Evolutionary conservation across 176 grass and related monocot species (phyloP), one percentile per base, ranked within the genome.

Genomic region (Bothriochloa decipiens): DNA sequence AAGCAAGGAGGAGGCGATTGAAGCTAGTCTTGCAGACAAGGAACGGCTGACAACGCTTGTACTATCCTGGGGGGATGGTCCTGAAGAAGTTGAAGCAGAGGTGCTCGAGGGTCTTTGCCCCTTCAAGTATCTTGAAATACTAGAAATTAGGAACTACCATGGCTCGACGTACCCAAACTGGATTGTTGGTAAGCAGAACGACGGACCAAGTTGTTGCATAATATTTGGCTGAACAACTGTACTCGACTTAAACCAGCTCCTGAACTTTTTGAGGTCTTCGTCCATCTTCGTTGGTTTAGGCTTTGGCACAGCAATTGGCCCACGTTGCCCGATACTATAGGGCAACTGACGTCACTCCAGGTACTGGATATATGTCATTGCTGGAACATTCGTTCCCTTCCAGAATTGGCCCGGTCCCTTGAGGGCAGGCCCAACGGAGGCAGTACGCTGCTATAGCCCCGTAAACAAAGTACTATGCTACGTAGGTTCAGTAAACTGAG

Each of bases 11-110:
- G 68, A 43, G 20, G 68, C 71, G 9, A 14, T 74, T 74, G 23
- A 74, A 74, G 71, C 71, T 15, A 49, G 7, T 15, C 71, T 74
- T 49, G 25, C 71, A 17, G 23, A 17, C 25, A 74, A 74, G 71
- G 25, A 46, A 9, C 71, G 43, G 0, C n/a, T 74, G 25, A 50
- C 42, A 74, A 0, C 1, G 8, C 43, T 73, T 14, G 0, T 0
- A 2, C 43, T 74, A 8, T 10, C 0, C 8, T 2, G 14, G 70
- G 13, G 0, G 7, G 0, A 11, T 0, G 4, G 11, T 74, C 25
- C 71, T 47, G 35, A 35, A 7, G n/a, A 63, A 63, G 60, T 63
- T 63, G 60, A 46, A 46, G 43, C 43, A 46, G 43, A 46, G 43
- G 43, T 46, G 43, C 43, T 46, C 14, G 11, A 46, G 43, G 43